Base-by-base conservation (phyloP, 495 filamentous ascomycete genomes). In the Tuber indicum region DNA sequence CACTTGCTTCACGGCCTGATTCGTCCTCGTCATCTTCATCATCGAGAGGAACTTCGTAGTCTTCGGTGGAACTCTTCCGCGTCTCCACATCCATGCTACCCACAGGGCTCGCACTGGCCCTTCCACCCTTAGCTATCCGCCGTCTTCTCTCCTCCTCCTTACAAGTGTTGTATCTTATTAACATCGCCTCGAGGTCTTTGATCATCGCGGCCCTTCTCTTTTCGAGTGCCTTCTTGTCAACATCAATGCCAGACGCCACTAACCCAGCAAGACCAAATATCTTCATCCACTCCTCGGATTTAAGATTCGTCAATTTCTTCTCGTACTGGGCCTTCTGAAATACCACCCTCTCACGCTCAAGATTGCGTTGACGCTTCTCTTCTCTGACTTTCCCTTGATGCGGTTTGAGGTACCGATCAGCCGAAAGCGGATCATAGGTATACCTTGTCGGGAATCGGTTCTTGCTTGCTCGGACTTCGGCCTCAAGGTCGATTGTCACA, bases 311-410 rank as follows among this genome's bases (percentile, higher is more conserved):
- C 52, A 98, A 88, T 52, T 97, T 86, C 12, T 94, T 89, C 74
- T 96, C 92, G 52, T 98, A 89, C 80, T 94, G 91, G 73, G 93
- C 90, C 79, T 94, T 93, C 82, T 98, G 94, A 87, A 98, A 94
- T 85, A 95, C 92, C 3, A 95, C 93, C 1, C 92, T 90, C 77
- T 96, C 94, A 82, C 92, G 93, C 83, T 98, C 96, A 58, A 95
- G 92, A 82, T 98, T 98, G 46, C 96, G 91, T 32, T 97, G 90
- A 44, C 94, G 92, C 81, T 95, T 97, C 85, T 99, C 96, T 81
- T 75, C 74, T 66, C 75, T 77, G 7, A 72, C 75, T 66, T 80
- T 76, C 43, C 75, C 74, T 17, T 69, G 75, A 52, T 84, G 82
- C 47, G 77, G 69, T 36, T 76, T 75, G 26, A 75, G 74, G 58